A percentile compares a stretch with the other conserved stretches of the same genome.
phyloP scores from a whole-genome alignment of 345 rosid genomes.

The Balakata baccata region DNA sequence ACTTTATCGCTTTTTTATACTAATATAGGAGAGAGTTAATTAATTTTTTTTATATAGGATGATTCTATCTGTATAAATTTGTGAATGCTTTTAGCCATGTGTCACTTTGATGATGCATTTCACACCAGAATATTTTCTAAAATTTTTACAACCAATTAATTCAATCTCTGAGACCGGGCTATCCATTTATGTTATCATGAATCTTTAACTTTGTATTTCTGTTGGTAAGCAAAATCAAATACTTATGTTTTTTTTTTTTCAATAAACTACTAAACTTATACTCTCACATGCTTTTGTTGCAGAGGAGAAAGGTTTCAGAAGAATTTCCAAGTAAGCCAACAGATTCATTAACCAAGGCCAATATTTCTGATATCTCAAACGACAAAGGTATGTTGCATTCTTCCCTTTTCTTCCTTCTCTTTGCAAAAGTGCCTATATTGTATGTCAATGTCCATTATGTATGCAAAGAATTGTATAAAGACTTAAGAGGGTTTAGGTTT shows the following conservation, averaged over 20 bases:
- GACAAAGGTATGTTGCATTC: constrained; percentile 32
- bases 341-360: constrained; percentile 40
- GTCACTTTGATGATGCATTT: not conserved
- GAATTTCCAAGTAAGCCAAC: constrained; percentile 47
- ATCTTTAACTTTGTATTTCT: not conserved
- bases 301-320: constrained; percentile 55
- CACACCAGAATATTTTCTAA: not conserved
- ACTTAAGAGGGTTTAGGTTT: too few species aligned
- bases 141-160: not conserved
- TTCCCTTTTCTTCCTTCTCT: not conserved
- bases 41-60: too few species aligned
- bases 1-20: not conserved
- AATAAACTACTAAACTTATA: not conserved
- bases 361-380: constrained; percentile 17
- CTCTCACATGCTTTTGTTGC: constrained; percentile 11
- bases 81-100: not conserved
- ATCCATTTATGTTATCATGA: not conserved
- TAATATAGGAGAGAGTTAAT: not conserved
- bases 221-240: too few species aligned
- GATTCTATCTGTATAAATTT: not conserved
- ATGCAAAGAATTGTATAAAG: too few species aligned
- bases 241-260: too few species aligned
- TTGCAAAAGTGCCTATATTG: not conserved
- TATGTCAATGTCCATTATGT: not conserved
- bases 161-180: not conserved